Evolutionary conservation across 2,329 filamentous ascomycete species (phyloP), one percentile per base, ranked within the genome.

Genomic region (Ambrosiella beaveri): DNA sequence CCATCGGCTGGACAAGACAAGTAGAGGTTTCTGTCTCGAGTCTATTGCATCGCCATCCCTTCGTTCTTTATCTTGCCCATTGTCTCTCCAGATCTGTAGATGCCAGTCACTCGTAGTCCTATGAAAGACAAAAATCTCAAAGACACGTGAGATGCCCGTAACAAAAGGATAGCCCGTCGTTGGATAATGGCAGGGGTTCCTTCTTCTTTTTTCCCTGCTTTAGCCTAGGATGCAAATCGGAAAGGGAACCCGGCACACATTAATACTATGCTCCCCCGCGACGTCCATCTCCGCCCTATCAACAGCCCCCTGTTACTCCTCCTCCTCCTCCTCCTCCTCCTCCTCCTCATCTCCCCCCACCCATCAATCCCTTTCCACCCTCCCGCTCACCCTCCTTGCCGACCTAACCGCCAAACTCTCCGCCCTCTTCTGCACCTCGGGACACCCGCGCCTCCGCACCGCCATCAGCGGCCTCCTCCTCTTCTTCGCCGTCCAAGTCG

Each of bases 401-500:
- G 54, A 38, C 13, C 38, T 36, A 5, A 47, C 40, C 40, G 15
- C 54, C n/a, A 56, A 44, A n/a, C n/a, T 36, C 54, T 15, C 40
- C 13, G 44, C 55, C 17, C 37, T 57, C 19, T 35, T 37, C 27
- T 44, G 36, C 13, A 12, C 45, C 13, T 7, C 36, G 8, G 15
- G 13, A 5, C 41, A 49, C 15, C 44, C 55, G 4, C 12, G 19
- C 7, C 15, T 47, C 55, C 8, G 38, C 41, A 7, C 44, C 27
- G 35, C 47, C 40, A 47, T 57, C 13, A 39, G 13, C 13, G 44
- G 41, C 38, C 55, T 57, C 13, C 35, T 57, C 12, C 12, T 45
- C 11, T 11, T 57, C 17, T 49, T 57, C 7, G 44, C 55, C 35
- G 55, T 50, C 7, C 55, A 57, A 45, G 39, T 17, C 13, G 55